Evolutionary conservation across 352 stramenopile species (phyloP).

Genomic region (Phytophthora ramorum): DNA sequence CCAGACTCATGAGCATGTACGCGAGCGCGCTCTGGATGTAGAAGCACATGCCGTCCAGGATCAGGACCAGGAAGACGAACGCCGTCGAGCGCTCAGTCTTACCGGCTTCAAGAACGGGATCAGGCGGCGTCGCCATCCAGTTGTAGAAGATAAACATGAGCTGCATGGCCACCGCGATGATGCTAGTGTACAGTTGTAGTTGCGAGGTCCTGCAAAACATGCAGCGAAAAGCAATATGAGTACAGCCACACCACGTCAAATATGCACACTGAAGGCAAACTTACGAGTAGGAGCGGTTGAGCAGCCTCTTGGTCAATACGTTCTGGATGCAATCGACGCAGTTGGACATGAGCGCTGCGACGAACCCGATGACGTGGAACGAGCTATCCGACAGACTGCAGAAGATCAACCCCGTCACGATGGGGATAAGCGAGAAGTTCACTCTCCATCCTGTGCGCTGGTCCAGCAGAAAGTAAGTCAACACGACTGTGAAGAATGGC

Average conservation of each 20-base stretch:
- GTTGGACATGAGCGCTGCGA: constrained; percentile 90
- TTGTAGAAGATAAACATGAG: constrained; percentile 80
- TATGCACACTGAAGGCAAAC: constrained; percentile 5
- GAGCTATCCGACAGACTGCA: constrained; percentile 89
- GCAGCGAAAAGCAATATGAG: neutral
- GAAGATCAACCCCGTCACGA: constrained; percentile 85
- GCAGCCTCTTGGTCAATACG: constrained; percentile 89
- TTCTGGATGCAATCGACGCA: constrained; percentile 94
- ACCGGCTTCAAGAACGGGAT: constrained; percentile 27
- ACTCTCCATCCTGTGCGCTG: constrained; percentile 86
- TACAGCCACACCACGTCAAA: neutral
- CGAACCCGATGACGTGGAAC: constrained; percentile 91
- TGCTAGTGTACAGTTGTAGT: constrained; percentile 92
- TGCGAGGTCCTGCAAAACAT: constrained; percentile 62
- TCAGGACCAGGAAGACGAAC: constrained; percentile 63
- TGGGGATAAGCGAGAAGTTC: constrained; percentile 87
- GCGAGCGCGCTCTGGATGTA: constrained; percentile 92
- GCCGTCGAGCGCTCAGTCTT: constrained; percentile 42
- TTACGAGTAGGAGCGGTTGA: constrained; percentile 85
- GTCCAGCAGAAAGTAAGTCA: constrained; percentile 86
- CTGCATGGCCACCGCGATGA: constrained; percentile 88
- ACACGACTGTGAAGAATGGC: constrained; percentile 91
- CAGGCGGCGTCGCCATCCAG: constrained; percentile 52
- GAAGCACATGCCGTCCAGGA: constrained; percentile 83
- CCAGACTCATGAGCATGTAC: constrained; percentile 92